phyloP scores from a whole-genome alignment of 352 stramenopile species.

The Phytophthora agathidicida region DNA sequence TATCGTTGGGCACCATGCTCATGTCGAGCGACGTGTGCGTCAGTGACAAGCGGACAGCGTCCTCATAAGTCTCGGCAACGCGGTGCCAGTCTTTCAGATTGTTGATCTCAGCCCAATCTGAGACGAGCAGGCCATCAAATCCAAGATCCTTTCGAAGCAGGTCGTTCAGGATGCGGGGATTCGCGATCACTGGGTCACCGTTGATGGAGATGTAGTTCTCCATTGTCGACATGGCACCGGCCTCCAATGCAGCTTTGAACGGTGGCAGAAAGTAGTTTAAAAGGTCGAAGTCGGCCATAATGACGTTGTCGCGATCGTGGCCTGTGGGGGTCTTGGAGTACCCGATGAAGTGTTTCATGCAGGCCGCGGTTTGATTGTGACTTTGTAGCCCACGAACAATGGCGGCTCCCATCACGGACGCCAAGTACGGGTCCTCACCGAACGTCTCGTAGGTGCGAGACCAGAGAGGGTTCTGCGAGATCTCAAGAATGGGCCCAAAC shows the following conservation, averaged over 20 bases:
- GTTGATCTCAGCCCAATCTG: slow-evolving; percentile 91
- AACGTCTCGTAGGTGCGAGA: slow-evolving; percentile 92
- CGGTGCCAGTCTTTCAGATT: slow-evolving; percentile 72
- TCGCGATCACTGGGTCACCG: slow-evolving; percentile 87
- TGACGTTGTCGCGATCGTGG: slow-evolving; percentile 83
- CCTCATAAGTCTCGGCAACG: slow-evolving; percentile 37
- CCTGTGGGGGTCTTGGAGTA: slow-evolving; percentile 78
- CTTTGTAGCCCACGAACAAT: slow-evolving; percentile 83
- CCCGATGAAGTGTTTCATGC: slow-evolving; percentile 88
- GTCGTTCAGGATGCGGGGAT: slow-evolving; percentile 65
- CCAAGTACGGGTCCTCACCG: slow-evolving; percentile 87
- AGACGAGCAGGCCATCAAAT: slow-evolving; percentile 88
- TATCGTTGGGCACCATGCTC: slow-evolving; percentile 79
- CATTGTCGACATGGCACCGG: slow-evolving; percentile 88
- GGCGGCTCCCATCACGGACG: slow-evolving; percentile 69
- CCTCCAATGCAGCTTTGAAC: slow-evolving; percentile 78
- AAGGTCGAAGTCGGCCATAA: slow-evolving; percentile 66
- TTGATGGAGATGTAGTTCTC: slow-evolving; percentile 93
- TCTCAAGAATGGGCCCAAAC: slow-evolving; percentile 84
- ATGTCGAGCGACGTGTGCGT: slow-evolving; percentile 88
- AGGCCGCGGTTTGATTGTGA: slow-evolving; percentile 64
- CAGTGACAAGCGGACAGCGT: slow-evolving; percentile 70
- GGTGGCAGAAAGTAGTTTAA: slow-evolving; percentile 84
- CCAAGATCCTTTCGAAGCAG: slow-evolving; percentile 77
- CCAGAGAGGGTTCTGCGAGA: slow-evolving; percentile 88